Base-by-base conservation (phyloP, 2,329 filamentous ascomycete genomes). In the Cryphonectria parasitica region DNA sequence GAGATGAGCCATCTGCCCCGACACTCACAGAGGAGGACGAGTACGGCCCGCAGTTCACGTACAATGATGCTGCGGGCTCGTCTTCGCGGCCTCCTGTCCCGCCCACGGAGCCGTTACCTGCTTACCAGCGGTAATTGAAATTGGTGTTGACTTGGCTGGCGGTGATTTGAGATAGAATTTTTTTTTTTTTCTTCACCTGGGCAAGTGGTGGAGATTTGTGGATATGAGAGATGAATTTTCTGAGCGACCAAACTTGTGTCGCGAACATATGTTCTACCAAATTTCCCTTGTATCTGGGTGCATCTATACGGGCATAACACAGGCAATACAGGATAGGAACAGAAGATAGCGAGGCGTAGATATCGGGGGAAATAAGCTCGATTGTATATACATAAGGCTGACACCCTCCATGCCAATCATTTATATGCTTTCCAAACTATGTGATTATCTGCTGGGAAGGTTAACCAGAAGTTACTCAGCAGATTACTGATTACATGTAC, bases 1-100 rank as follows among this genome's bases (percentile, higher is more conserved):
- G 34, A 28, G 66, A 58, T n/a, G 82, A 83, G 74, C 87, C 88
- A 2, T 88, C 86, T 62, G 89, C 90, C 6, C 90, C 89, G 4
- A 79, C 84, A 36, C 79, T 91, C n/a, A 78, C 81, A 49, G 85
- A 90, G 62, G 84, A 89, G 69, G 84, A 87, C 73, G 83, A 88
- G 43, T 73, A 73, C 36, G 72, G 72, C 19, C 31, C 31, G 11
- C 66, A 68, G 31, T 73, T 62, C 34, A 28, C 72, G 22, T 71
- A 73, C 60, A 39, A 43, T 11, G 43, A 64, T 34, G 43, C 34
- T 43, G 69, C 65, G 19, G 61, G 43, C 7, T n/a, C 52, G 22
- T 56, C 69, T 31, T 10, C 28, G 13, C 69, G 65, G 63, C 64
- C 66, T 34, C 28, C 63, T 3, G 13, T 28, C 28, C 31, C 45